Percentiles rank a stretch among this genome's conserved stretches.
Conservation (phyloP, 169 alveolate species). For the Eimeria sp. region DNA sequence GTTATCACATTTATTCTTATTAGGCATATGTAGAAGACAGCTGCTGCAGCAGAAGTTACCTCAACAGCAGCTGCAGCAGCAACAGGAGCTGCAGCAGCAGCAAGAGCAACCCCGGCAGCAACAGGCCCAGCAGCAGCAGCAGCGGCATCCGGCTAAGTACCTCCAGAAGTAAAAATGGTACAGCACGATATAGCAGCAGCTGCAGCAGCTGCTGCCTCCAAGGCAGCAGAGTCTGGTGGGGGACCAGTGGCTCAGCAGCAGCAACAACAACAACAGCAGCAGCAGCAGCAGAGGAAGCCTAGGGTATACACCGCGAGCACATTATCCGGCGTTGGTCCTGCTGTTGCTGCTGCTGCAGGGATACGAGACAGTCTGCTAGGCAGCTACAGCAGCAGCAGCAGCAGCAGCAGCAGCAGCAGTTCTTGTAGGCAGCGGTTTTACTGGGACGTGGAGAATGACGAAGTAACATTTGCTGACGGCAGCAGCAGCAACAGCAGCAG, state of each 20-base stretch:
- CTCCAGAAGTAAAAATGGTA: background rate
- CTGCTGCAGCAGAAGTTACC: constrained; percentile 23
- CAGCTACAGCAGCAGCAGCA: constrained; percentile 1
- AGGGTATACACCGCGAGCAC: constrained; percentile 20
- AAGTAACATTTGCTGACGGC: constrained; percentile 6
- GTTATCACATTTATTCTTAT: background rate
- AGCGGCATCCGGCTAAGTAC: background rate
- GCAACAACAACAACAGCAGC: constrained; percentile 46
- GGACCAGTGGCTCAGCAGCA: background rate
- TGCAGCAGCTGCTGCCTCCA: constrained; percentile 49
- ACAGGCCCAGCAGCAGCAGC: constrained; percentile 22
- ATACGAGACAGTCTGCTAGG: background rate
- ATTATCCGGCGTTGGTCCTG: background rate
- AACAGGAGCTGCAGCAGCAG: constrained; percentile 17
- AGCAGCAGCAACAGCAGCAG: constrained; percentile 35
- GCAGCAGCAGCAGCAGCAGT: constrained; percentile 38
- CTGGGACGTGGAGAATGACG: constrained; percentile 55
- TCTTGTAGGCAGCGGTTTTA: constrained; percentile 30
- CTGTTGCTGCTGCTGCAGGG: constrained; percentile 49
- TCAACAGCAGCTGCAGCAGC: background rate
- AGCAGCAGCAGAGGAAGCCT: constrained; percentile 57
- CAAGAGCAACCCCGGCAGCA: constrained; percentile 24
- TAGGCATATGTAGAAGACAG: background rate
- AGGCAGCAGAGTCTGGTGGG: background rate
- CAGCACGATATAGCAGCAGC: background rate